Conservation (phyloP, 2,329 filamentous ascomycete genomes). For the Didymella sp. region DNA sequence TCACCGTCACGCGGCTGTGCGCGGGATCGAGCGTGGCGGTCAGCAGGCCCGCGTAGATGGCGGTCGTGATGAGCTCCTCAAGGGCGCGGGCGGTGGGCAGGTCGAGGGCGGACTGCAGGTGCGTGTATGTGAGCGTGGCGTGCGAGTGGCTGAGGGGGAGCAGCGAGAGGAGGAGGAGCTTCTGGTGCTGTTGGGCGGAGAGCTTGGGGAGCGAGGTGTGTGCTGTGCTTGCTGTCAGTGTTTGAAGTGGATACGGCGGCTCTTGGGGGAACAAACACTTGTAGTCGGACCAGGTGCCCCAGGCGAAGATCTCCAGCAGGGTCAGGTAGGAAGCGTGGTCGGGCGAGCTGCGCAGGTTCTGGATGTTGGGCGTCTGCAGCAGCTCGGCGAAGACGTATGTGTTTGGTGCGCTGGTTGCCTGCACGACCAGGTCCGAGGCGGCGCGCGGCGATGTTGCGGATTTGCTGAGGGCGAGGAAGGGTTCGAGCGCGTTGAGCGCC, state of each 20-base stretch:
- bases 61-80: conserved; percentile 84
- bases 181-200: conserved; percentile 74
- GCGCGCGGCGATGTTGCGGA: conserved; percentile 83
- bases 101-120: conserved; percentile 70
- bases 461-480: conserved; percentile 89
- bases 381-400: conserved; percentile 95
- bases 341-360: conserved; percentile 68
- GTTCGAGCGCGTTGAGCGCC: conserved; percentile 69
- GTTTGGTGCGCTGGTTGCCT: conserved; percentile 87
- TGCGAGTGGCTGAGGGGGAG: conserved; percentile 78
- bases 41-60: conserved; percentile 85
- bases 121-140: conserved; percentile 70
- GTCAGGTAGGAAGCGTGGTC: conserved; percentile 71
- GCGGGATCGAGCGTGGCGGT: conserved; percentile 83
- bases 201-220: conserved; percentile 71
- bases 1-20: conserved; percentile 75
- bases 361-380: conserved; percentile 80
- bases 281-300: conserved; percentile 87
- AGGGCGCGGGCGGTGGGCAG: conserved; percentile 73
- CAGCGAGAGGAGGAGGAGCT: conserved; percentile 90
- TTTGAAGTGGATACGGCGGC: too few species aligned
- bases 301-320: conserved; percentile 87
- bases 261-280: conserved; percentile 55
- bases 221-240: too few species aligned
- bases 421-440: conserved; percentile 82